phyloP scores from a whole-genome alignment of 1,284 basidiomycete genomes.

The Trametes polyzona region DNA sequence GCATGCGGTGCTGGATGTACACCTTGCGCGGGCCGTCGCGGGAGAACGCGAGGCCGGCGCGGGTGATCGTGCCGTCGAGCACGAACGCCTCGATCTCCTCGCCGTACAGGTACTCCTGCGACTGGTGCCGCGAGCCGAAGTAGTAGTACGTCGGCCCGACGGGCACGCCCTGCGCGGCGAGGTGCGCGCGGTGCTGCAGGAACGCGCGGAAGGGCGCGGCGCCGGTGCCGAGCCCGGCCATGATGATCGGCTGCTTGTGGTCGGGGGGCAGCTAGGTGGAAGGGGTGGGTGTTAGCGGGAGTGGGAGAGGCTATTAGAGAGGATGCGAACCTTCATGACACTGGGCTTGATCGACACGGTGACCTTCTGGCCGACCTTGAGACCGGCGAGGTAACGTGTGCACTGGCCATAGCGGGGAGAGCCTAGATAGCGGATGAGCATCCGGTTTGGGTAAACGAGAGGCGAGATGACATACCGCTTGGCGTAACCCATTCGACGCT shows the following conservation, averaged over 20 bases:
- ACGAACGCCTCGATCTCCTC: conserved; percentile 90
- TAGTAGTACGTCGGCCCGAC: conserved; percentile 96
- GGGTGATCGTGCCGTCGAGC: conserved; percentile 82
- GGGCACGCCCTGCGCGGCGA: conserved; percentile 74
- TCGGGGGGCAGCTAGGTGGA: conserved; percentile 74
- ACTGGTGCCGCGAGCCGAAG: conserved; percentile 96
- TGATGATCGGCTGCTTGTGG: conserved; percentile 90
- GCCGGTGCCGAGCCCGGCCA: conserved; percentile 98
- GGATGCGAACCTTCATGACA: conserved; percentile 90
- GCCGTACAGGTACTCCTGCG: conserved; percentile 95
- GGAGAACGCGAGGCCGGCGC: conserved; percentile 95
- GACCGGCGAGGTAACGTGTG: conserved; percentile 89
- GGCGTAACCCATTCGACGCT: conserved; percentile 95
- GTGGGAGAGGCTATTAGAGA: not conserved
- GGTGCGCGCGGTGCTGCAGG: conserved; percentile 91
- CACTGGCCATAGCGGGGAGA: conserved; percentile 90
- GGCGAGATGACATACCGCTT: conserved; percentile 58
- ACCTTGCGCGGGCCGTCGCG: conserved; percentile 92
- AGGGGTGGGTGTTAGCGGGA: not conserved
- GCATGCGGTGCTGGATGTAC: conserved; percentile 99
- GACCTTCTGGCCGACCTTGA: conserved; percentile 89
- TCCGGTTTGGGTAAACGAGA: not conserved
- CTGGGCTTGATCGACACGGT: conserved; percentile 98
- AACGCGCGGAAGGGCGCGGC: conserved; percentile 99
- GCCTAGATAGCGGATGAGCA: conserved; percentile 47